Evolutionary conservation across 495 filamentous ascomycete genomes (phyloP), one percentile per base, ranked within the genome.

Genomic region (Neurospora sp.): DNA sequence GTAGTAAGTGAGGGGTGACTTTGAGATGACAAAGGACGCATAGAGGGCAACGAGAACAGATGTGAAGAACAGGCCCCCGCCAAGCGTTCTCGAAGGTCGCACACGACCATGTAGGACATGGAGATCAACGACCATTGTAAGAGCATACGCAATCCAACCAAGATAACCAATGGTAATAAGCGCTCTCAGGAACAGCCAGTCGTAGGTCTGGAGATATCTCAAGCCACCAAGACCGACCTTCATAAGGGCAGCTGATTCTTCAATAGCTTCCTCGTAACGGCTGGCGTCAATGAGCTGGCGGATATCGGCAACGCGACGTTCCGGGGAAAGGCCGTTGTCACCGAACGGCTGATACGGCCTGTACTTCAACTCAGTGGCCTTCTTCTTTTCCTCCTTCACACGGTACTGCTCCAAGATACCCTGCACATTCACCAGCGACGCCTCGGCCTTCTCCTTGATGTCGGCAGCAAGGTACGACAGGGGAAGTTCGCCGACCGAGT

Each of bases 131-230:
- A 98, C 94, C 2, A 93, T 97, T 4, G 94, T 96, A 69, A 97
- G 84, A 0, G 96, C 93, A 83, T 95, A 99, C 16, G 93, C 91
- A 75, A 99, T 97, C 95, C 95, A 99, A 31, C 96, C 96, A 35
- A 98, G 81, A 78, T 98, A 99, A 22, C 96, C 96, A n/a, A 90
- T 78, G 14, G 96, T 96, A 41, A 99, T 92, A 42, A 98, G 87
- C n/a, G 91, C 91, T 69, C 96, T 87, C 41, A 99, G 81, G 83
- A 99, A 98, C n/a, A 98, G 86, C 96, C 96, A 99, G 82, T 99
- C 96, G 73, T 88, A 89, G 0, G 93, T 98, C 79, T 99, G 96
- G 39, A 98, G 86, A 78, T 99, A 99, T 47, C 96, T 88, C 47
- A 99, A 85, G 31, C 96, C 96, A 71, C 93, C 89, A 3, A 98